These are phyloP conservation scores for Metarhizium brunneum DNA, from an alignment of 2,329 filamentous ascomycete genomes.

Conservation along the genomic window DNA sequence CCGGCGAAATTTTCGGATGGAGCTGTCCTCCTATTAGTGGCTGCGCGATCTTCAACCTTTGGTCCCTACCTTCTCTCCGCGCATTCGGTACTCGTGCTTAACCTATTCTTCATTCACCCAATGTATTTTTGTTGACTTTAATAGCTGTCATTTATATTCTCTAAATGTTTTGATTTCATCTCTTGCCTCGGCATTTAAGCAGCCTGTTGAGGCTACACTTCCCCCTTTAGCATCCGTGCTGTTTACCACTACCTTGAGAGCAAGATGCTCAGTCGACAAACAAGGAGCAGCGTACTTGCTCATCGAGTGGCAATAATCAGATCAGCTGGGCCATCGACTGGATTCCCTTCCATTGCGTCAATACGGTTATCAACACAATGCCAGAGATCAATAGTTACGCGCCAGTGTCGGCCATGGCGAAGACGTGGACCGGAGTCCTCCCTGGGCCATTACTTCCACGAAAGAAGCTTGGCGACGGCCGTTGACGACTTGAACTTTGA, in stretches of 20 bases:
- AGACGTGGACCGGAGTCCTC: slow-evolving; percentile 16
- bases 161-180: slow-evolving; percentile 15
- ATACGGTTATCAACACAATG: slow-evolving; percentile 9
- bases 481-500: slow-evolving; percentile 28
- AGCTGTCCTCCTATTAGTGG: slow-evolving; percentile 7
- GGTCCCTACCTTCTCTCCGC: slow-evolving; percentile 1
- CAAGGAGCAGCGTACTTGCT: slow-evolving; percentile 18
- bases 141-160: background rate
- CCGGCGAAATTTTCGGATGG: slow-evolving; percentile 19
- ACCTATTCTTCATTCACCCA: background rate
- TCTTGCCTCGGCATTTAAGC: background rate
- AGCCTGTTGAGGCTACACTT: slow-evolving; percentile 3
- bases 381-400: slow-evolving; percentile 19
- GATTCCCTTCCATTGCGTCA: slow-evolving; percentile 8
- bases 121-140: background rate
- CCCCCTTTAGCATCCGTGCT: background rate
- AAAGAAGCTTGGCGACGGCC: slow-evolving; percentile 30
- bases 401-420: slow-evolving; percentile 18
- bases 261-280: slow-evolving; percentile 28
- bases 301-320: slow-evolving; percentile 12
- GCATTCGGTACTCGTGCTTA: background rate
- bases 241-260: background rate
- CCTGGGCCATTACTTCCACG: slow-evolving; percentile 11
- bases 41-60: background rate
- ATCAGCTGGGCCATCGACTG: slow-evolving; percentile 11